These are phyloP conservation scores for Pistacia atlantica DNA, from an alignment of 345 rosid species.

Conservation along the genomic window DNA sequence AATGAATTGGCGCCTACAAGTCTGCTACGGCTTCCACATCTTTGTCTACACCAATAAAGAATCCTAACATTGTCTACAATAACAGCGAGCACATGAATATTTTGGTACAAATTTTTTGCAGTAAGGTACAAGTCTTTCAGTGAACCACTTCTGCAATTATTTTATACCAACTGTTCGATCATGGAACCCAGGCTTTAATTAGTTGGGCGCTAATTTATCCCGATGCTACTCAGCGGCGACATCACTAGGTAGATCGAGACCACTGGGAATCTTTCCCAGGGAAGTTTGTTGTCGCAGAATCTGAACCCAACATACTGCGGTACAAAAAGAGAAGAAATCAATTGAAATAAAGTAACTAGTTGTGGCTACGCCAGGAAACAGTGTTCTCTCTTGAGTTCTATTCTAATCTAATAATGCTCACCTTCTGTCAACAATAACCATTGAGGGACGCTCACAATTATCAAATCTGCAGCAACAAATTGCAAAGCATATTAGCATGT, in stretches of 20 bases:
- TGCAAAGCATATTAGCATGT: not conserved
- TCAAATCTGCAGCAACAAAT: constrained; percentile 51
- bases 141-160: not conserved
- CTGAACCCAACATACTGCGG: constrained; percentile 49
- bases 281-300: constrained; percentile 48
- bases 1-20: constrained; percentile 12
- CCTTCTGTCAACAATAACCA: constrained; percentile 62
- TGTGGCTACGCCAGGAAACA: not conserved
- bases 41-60: not conserved
- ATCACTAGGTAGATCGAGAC: constrained; percentile 63
- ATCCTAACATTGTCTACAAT: not conserved
- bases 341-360: not conserved
- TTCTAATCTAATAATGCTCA: constrained; percentile 23
- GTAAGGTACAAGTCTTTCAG: not conserved
- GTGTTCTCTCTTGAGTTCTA: not conserved
- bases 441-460: constrained; percentile 77
- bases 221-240: constrained; percentile 35
- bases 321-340: not conserved
- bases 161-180: not conserved
- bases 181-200: constrained; percentile 1
- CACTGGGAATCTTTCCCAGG: constrained; percentile 60
- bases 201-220: constrained; percentile 4
- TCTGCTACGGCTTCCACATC: not conserved
- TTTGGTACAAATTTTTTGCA: not conserved
- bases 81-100: constrained; percentile 7